Percentiles rank a stretch among this genome's conserved stretches.
Conservation (phyloP, 345 rosid species). For the Firmiana major region DNA sequence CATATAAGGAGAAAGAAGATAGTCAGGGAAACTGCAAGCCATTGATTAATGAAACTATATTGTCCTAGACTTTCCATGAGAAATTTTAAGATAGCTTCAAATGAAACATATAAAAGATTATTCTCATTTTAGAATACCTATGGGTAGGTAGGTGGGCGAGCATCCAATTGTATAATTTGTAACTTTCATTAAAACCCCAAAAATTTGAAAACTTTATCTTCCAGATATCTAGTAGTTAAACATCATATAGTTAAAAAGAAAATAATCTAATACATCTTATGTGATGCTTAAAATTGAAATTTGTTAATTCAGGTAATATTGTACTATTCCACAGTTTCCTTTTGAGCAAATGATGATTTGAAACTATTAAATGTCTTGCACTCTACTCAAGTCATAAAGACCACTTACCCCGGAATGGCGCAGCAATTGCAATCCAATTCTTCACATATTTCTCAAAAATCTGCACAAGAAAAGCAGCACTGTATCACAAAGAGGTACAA, state of each 20-base stretch:
- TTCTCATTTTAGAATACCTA: not conserved
- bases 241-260: not conserved
- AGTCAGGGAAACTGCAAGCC: not conserved
- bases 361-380: not conserved
- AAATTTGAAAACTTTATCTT: not conserved
- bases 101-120: not conserved
- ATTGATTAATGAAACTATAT: not conserved
- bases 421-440: conserved; percentile 96
- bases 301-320: not conserved
- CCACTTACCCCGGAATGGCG: conserved; percentile 76
- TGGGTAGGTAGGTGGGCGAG: not conserved
- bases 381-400: not conserved
- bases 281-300: not conserved
- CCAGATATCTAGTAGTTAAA: not conserved
- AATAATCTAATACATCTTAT: not conserved
- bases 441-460: conserved; percentile 83
- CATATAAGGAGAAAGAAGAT: not conserved
- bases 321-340: not conserved
- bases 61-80: not conserved
- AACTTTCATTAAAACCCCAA: not conserved
- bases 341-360: not conserved
- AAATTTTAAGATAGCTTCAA: not conserved
- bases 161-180: not conserved
- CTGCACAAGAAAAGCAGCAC: conserved; percentile 31
- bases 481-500: not conserved